Base-by-base conservation (phyloP, 2,329 filamentous ascomycete species). In the Fusarium pseudonygamai region DNA sequence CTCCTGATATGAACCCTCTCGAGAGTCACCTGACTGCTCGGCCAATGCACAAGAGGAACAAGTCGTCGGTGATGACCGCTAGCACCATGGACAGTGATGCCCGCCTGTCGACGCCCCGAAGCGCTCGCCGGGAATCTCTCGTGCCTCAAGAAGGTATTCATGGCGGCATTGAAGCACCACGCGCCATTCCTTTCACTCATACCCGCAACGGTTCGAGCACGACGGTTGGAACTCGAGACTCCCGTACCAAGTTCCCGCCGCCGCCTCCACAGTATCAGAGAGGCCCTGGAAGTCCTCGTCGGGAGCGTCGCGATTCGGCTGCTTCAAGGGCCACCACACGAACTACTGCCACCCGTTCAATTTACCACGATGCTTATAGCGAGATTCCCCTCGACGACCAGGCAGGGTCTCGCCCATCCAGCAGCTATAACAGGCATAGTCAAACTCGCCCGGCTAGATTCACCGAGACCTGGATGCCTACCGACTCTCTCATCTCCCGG, bases 1-100 rank as follows among this genome's bases (percentile, higher is more conserved):
- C 96, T 11, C 95, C 96, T 1, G 96, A 98, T 79, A 94, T 97
- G 93, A 98, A 98, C 80, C 96, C 96, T 4, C 87, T 98, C 20
- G 95, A 98, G 80, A 90, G 93, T 74, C 92, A 96, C 77, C 84
- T 97, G 65, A 98, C 95, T 3, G 91, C 93, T 16, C 89, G 92
- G 30, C 84, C 83, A 64, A 78, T 77, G 55, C 94, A 97, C 83
- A 95, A 95, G 85, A 90, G 93, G 78, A 95, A 93, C 81, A 90
- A 89, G 81, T 88, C 87, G 3, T 90, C 88, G 4, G 78, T 89
- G 34, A 83, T 85, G 8, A 89, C 85, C 5, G 79, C 80, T 12
- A 83, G 82, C 72, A 87, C 83, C 15, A 75, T 74, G 47, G 75
- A 81, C 6, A 84, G 85, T 15, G 89, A 93, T 69, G 93, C 93